Evolutionary conservation across 139 green algal species (phyloP), one percentile per base, ranked within the genome.

Genomic region (Deuterostichococcus epilithicus): DNA sequence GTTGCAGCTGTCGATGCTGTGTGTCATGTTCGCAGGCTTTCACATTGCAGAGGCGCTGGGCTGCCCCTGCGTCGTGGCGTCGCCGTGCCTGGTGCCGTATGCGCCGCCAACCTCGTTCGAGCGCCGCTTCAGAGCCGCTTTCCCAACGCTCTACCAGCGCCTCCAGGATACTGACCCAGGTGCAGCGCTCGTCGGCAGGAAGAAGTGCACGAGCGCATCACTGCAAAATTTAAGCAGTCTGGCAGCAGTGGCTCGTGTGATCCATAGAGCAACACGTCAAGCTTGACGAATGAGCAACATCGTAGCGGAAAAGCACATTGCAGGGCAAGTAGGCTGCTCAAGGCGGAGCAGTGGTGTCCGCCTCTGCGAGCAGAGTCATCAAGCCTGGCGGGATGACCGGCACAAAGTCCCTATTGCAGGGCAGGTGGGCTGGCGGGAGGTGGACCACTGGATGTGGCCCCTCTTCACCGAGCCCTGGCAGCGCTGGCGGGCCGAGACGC

Each of bases 371-470:
- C 6, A 68, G 76, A 10, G 34, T 44, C 26, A 35, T n/a, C n/a
- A n/a, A n/a, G 36, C 36, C 15, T 36, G 30, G 58, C 25, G 34
- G 18, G 66, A 39, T 60, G n/a, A 70, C n/a, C 13, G 65, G 65
- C 25, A 70, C 25, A n/a, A n/a, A n/a, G n/a, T n/a, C n/a, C n/a
- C n/a, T 44, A 20, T 37, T 35, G 25, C 33, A 74, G 74, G 74
- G 13, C 8, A 35, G 13, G 60, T 86, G 39, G 59, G 72, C n/a
- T 86, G 82, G 82, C 34, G 26, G 8, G 78, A 94, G 39, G 85
- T 95, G 0, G 52, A 76, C 44, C 87, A 93, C 66, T 95, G 91
- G 91, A 87, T 95, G 83, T 95, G 91, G 91, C 91, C 91, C 6
- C 74, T 94, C 22, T 94, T 92, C 78, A 90, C 76, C 1, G 78